These are phyloP conservation scores for Xylaria venustula DNA, from an alignment of 495 filamentous ascomycete genomes.

Conservation along the genomic window DNA sequence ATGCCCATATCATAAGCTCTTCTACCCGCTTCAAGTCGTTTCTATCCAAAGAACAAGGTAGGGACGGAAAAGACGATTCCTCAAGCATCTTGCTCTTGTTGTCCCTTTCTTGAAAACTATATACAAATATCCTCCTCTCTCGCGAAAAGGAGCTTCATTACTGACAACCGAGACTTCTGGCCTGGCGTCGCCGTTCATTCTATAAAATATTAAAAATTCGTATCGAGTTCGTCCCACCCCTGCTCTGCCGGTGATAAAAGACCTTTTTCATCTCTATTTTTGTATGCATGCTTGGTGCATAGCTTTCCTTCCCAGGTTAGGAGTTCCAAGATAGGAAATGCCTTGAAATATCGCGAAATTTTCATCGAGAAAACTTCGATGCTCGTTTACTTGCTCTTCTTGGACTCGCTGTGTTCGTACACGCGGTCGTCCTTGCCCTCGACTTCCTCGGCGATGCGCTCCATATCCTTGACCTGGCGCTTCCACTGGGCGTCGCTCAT, in stretches of 20 bases:
- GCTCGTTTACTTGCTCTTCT: constrained; percentile 43
- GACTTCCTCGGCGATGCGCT: constrained; percentile 75
- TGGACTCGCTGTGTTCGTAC: constrained; percentile 53
- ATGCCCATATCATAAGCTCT: too few relatives aligned
- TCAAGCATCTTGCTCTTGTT: neutral
- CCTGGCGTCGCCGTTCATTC: neutral
- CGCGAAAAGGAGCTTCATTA: neutral
- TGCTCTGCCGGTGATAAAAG: neutral
- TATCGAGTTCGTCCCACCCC: constrained; percentile 1
- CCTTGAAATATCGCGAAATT: too few relatives aligned
- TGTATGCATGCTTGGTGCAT: neutral
- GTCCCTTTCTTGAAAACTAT: neutral
- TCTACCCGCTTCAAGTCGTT: too few relatives aligned
- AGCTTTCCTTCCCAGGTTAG: too few relatives aligned
- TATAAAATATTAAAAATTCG: constrained; percentile 4
- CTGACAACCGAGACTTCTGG: constrained; percentile 3
- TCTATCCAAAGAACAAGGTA: too few relatives aligned
- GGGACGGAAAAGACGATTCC: too few relatives aligned
- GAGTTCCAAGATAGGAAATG: too few relatives aligned
- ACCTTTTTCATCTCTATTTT: neutral
- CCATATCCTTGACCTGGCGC: constrained; percentile 81
- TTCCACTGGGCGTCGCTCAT: constrained; percentile 81
- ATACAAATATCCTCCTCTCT: neutral
- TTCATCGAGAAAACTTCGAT: too few relatives aligned
- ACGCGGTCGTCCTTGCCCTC: constrained; percentile 84